These are phyloP conservation scores for Cubamyces sp. DNA, from an alignment of 768 basidiomycete species.

Conservation along the genomic window DNA sequence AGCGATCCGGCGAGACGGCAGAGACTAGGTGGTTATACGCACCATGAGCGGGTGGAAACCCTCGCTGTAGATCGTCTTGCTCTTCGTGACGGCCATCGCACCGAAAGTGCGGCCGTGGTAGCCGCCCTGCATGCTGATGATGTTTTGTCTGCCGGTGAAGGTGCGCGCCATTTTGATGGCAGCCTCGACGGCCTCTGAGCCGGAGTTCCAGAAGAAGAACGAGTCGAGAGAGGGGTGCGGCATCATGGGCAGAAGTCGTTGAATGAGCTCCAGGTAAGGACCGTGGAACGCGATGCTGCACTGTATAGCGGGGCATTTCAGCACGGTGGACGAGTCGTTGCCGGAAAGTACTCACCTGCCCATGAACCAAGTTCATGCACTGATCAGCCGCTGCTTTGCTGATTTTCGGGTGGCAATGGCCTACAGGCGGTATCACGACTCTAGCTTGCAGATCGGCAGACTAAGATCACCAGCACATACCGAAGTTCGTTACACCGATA, in stretches of 20 bases:
- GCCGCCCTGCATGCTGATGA: constrained; percentile 90
- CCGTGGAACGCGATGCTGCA: constrained; percentile 88
- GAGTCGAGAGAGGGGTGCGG: constrained; percentile 89
- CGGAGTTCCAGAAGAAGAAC: constrained; percentile 98
- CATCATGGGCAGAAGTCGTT: constrained; percentile 86
- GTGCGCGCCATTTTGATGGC: constrained; percentile 85
- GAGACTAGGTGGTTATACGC: constrained; percentile 24
- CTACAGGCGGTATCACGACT: constrained; percentile 39
- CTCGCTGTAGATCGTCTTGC: constrained; percentile 89
- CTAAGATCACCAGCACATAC: constrained; percentile 38
- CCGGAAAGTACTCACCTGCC: constrained; percentile 53
- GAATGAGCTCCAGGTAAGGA: constrained; percentile 86
- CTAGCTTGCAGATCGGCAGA: too few species aligned
- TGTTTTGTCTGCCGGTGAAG: constrained; percentile 81
- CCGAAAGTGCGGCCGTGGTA: constrained; percentile 96
- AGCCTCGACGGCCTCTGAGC: constrained; percentile 91
- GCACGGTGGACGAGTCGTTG: too few species aligned
- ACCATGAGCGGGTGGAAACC: constrained; percentile 86
- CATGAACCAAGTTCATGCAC: constrained; percentile 78
- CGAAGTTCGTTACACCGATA: constrained; percentile 86
- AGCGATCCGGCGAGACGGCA: background rate
- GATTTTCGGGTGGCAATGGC: constrained; percentile 87
- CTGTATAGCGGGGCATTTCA: constrained; percentile 40
- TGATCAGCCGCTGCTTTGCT: constrained; percentile 90
- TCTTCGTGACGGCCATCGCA: constrained; percentile 91